A percentile compares a stretch with the other conserved stretches of the same genome.
Evolutionary conservation across 2,329 filamentous ascomycete species (phyloP).

Genomic region (Trichoderma sp.): DNA sequence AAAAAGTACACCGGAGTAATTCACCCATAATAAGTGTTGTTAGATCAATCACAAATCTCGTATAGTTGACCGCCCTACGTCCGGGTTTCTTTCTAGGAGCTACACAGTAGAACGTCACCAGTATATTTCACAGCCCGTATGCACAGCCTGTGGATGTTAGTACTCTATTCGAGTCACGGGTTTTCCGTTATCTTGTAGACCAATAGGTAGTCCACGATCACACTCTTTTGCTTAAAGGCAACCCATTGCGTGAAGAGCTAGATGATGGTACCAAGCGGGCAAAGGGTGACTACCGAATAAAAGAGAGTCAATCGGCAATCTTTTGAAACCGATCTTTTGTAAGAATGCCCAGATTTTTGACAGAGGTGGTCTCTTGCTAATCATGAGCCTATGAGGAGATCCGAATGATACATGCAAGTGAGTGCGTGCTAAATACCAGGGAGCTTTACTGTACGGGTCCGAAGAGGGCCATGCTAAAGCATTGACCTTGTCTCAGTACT

Average conservation of each 20-base stretch:
- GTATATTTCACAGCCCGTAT: not conserved
- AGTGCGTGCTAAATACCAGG: not conserved
- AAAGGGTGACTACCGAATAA: too few relatives aligned
- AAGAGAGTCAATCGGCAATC: too few relatives aligned
- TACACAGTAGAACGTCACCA: not conserved
- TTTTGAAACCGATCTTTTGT: too few relatives aligned
- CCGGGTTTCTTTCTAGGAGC: not conserved
- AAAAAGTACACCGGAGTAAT: not conserved
- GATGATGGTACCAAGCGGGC: too few relatives aligned
- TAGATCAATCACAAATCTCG: too few relatives aligned
- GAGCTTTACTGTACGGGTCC: not conserved
- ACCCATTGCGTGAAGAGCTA: too few relatives aligned
- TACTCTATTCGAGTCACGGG: not conserved
- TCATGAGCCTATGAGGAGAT: not conserved
- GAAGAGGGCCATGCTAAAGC: not conserved
- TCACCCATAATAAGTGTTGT: not conserved
- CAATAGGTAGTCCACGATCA: too few relatives aligned
- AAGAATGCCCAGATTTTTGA: not conserved
- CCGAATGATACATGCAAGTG: not conserved
- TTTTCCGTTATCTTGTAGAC: too few relatives aligned
- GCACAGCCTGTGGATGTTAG: not conserved
- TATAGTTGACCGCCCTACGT: not conserved
- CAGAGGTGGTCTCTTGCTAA: not conserved
- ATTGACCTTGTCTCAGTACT: not conserved
- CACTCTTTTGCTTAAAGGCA: too few relatives aligned